A percentile compares a stretch with the other conserved stretches of the same genome.
Evolutionary conservation across 495 filamentous ascomycete genomes (phyloP).

Genomic region (Aspergillus haitiensis): DNA sequence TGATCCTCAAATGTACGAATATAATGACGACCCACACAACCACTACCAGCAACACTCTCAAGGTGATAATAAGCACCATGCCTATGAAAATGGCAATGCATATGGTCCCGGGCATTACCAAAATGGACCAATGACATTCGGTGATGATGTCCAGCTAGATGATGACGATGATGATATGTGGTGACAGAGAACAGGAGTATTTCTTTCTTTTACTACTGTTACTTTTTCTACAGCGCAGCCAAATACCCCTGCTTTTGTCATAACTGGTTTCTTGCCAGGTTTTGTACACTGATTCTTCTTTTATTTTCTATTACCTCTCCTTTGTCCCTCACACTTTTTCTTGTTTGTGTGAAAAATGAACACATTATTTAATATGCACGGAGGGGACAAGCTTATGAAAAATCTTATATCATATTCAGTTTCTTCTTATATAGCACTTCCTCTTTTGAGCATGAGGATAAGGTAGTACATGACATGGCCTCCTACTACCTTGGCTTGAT

Average conservation of each 20-base stretch:
- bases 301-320: slow-evolving; percentile 20
- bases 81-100: slow-evolving; percentile 47
- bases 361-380: slow-evolving; percentile 21
- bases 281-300: slow-evolving; percentile 33
- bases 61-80: slow-evolving; percentile 44
- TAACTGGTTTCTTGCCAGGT: slow-evolving; percentile 25
- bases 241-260: slow-evolving; percentile 41
- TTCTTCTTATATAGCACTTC: slow-evolving; percentile 24
- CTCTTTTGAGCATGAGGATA: slow-evolving; percentile 4
- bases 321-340: slow-evolving; percentile 16
- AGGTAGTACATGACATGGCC: slow-evolving; percentile 22
- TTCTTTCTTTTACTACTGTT: slow-evolving; percentile 30
- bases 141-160: slow-evolving; percentile 49
- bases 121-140: slow-evolving; percentile 53
- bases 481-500: slow-evolving; percentile 33
- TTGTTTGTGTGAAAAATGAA: slow-evolving; percentile 9
- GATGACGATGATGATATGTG: slow-evolving; percentile 59
- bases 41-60: slow-evolving; percentile 54
- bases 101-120: slow-evolving; percentile 48
- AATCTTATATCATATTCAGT: slow-evolving; percentile 16
- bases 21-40: slow-evolving; percentile 53
- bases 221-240: slow-evolving; percentile 33
- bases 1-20: slow-evolving; percentile 59
- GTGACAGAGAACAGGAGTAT: slow-evolving; percentile 38
- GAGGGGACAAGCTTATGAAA: slow-evolving; percentile 13